Evolutionary conservation across 331 rosid genomes (phyloP).

Genomic region (Saraca asoca): DNA sequence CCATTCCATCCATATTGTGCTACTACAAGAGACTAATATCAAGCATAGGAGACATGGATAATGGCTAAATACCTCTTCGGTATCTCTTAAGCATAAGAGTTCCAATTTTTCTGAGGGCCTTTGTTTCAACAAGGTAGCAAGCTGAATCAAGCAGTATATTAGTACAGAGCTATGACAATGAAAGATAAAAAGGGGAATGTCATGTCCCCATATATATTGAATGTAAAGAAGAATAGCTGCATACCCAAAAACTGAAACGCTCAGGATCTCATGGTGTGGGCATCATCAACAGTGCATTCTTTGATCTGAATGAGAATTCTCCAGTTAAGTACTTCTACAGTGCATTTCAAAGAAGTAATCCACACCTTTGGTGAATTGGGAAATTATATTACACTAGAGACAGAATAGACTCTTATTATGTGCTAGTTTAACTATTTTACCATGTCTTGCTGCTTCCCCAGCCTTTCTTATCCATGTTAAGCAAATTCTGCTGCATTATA

Average conservation of each 20-base stretch:
- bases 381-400: too few species aligned
- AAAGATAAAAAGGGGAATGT: constrained; percentile 3
- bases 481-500: constrained; percentile 67
- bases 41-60: not conserved
- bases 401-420: too few species aligned
- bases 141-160: constrained; percentile 50
- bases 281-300: constrained; percentile 72
- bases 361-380: too few species aligned
- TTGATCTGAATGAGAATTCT: constrained; percentile 58
- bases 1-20: not conserved
- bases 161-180: constrained; percentile 11
- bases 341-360: constrained; percentile 17
- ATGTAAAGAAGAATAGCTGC: not conserved
- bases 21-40: not conserved
- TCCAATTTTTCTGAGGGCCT: constrained; percentile 87
- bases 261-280: constrained; percentile 81
- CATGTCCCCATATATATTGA: constrained; percentile 1
- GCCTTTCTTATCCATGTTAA: constrained; percentile 71
- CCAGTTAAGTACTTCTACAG: constrained; percentile 21
- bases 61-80: constrained; percentile 69
- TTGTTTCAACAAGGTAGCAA: constrained; percentile 69
- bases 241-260: constrained; percentile 96
- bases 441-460: constrained; percentile 71
- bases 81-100: constrained; percentile 69
- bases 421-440: constrained; percentile 42